A percentile compares a stretch with the other conserved stretches of the same genome.
Evolutionary conservation across 345 rosid species (phyloP).

Genomic region (Iberis pinnata): DNA sequence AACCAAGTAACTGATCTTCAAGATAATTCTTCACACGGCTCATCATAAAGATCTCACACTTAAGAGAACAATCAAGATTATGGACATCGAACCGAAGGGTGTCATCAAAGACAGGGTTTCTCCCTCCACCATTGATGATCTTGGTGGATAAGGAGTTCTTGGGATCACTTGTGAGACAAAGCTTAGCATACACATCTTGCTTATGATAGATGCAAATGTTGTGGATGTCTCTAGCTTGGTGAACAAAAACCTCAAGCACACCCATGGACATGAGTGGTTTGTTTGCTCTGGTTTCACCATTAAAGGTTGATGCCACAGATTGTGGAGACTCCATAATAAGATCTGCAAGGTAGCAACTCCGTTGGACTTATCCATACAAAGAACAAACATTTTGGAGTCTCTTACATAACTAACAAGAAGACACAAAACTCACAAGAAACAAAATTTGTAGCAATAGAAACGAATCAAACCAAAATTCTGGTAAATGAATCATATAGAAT

Average conservation of each 20-base stretch:
- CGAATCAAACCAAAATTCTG: background rate
- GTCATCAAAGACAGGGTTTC: conserved; percentile 93
- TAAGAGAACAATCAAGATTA: conserved; percentile 63
- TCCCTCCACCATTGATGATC: conserved; percentile 95
- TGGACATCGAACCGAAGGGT: conserved; percentile 52
- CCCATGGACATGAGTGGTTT: conserved; percentile 35
- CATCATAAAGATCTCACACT: conserved; percentile 95
- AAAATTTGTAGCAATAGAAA: background rate
- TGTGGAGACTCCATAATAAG: conserved; percentile 84
- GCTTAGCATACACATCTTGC: conserved; percentile 98
- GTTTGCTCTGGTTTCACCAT: conserved; percentile 38
- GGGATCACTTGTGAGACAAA: conserved; percentile 72
- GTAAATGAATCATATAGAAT: too few species aligned
- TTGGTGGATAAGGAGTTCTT: conserved; percentile 64
- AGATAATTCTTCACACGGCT: conserved; percentile 96
- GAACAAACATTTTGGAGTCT: background rate
- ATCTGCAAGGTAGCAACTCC: conserved; percentile 19
- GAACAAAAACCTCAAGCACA: conserved; percentile 65
- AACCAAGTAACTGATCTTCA: conserved; percentile 89
- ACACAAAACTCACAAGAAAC: too few species aligned
- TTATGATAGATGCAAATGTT: conserved; percentile 98
- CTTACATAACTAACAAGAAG: too few species aligned
- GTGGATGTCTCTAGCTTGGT: conserved; percentile 93
- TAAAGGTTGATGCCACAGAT: conserved; percentile 72
- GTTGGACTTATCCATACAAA: background rate